phyloP scores from a whole-genome alignment of 352 stramenopile species.

The Phytophthora sp. region DNA sequence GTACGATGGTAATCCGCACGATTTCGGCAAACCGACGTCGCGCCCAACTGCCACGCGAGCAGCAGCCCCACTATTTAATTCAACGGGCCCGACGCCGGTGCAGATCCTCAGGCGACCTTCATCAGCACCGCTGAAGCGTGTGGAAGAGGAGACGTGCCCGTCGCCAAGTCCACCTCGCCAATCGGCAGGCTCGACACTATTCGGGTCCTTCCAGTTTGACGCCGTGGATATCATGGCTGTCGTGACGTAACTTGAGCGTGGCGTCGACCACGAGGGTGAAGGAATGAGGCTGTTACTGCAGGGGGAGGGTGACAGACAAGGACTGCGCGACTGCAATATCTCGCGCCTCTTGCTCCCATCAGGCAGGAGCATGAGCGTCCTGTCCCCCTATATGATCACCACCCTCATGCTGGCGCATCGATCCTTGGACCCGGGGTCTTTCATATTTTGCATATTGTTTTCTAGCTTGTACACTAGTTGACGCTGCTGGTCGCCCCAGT shows the following conservation, averaged over 20 bases:
- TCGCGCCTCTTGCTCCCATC: slow-evolving; percentile 27
- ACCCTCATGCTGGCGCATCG: too few species aligned
- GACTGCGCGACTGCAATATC: slow-evolving; percentile 15
- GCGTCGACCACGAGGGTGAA: slow-evolving; percentile 32
- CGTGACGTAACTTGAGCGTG: slow-evolving; percentile 62
- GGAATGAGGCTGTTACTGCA: slow-evolving; percentile 8
- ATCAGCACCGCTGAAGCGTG: slow-evolving; percentile 51
- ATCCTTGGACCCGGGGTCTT: slow-evolving; percentile 36
- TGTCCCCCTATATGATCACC: slow-evolving; percentile 11
- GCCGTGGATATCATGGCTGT: slow-evolving; percentile 89
- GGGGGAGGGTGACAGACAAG: slow-evolving; percentile 12
- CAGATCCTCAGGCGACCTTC: slow-evolving; percentile 52
- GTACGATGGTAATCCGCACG: slow-evolving; percentile 96
- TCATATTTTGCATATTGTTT: slow-evolving; percentile 48
- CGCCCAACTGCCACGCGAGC: slow-evolving; percentile 25
- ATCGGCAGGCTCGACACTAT: slow-evolving; percentile 41
- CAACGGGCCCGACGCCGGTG: slow-evolving; percentile 42
- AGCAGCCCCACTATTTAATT: slow-evolving; percentile 59
- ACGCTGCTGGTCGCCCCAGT: slow-evolving; percentile 22
- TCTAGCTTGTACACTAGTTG: slow-evolving; percentile 78
- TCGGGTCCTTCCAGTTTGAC: slow-evolving; percentile 82
- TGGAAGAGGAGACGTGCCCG: slow-evolving; percentile 54
- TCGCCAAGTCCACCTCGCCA: slow-evolving; percentile 48
- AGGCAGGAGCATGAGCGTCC: slow-evolving; percentile 30
- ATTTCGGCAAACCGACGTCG: slow-evolving; percentile 85